Conservation (phyloP, 768 basidiomycete species). For the Kwoniella europaea region DNA sequence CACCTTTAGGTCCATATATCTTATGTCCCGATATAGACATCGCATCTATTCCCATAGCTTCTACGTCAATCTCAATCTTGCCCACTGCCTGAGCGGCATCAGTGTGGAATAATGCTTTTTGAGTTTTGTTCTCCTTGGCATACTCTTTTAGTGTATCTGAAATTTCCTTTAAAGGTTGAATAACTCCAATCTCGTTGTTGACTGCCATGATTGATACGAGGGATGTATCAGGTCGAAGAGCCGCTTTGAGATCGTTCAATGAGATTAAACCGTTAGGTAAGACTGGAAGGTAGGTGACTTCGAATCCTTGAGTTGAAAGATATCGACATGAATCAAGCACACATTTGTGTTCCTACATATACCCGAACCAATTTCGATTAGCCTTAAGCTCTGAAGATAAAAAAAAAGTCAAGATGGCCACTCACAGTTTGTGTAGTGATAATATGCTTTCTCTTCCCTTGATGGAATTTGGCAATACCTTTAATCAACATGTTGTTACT, state of each 20-base stretch:
- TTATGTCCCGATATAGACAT: constrained; percentile 96
- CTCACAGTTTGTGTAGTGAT: constrained; percentile 92
- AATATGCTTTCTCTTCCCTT: constrained; percentile 87
- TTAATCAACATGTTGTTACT: constrained; percentile 98
- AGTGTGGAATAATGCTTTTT: constrained; percentile 83
- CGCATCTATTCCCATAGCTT: constrained; percentile 91
- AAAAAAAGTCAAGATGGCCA: constrained; percentile 17
- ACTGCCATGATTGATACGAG: constrained; percentile 98
- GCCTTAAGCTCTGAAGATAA: not conserved
- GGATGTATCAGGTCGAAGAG: constrained; percentile 89
- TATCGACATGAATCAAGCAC: constrained; percentile 97
- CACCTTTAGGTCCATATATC: constrained; percentile 95
- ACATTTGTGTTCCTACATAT: constrained; percentile 92
- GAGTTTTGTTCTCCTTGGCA: constrained; percentile 72
- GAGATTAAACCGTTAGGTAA: constrained; percentile 80
- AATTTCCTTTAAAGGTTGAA: constrained; percentile 95
- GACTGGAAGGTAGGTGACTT: constrained; percentile 96
- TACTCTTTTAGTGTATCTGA: constrained; percentile 71
- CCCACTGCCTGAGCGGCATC: constrained; percentile 96
- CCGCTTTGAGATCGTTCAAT: constrained; percentile 76
- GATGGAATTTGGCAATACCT: constrained; percentile 93
- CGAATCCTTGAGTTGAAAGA: constrained; percentile 94
- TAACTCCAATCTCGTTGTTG: constrained; percentile 99
- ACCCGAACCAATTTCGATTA: constrained; percentile 10
- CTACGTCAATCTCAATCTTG: constrained; percentile 89